A percentile compares a stretch with the other conserved stretches of the same genome.
phyloP scores from a whole-genome alignment of 345 rosid species.

The Kernera saxatilis region DNA sequence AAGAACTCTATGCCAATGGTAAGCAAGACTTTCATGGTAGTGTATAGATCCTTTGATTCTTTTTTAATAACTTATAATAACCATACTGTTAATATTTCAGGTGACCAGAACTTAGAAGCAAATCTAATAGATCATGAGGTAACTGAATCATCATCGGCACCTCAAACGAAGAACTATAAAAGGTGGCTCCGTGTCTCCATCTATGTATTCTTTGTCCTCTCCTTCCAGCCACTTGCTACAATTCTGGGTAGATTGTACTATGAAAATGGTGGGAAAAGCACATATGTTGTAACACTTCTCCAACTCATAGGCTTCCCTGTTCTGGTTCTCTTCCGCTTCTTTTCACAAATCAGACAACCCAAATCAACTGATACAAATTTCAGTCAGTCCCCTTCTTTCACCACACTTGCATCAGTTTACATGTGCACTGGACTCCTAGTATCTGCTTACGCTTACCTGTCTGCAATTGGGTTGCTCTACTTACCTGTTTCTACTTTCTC shows the following conservation, averaged over 20 bases:
- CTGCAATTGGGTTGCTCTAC: constrained; percentile 43
- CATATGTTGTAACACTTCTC: constrained; percentile 41
- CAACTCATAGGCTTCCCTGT: constrained; percentile 48
- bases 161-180: constrained; percentile 9
- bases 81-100: constrained; percentile 14
- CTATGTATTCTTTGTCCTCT: constrained; percentile 33
- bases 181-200: constrained; percentile 38
- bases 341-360: constrained; percentile 16
- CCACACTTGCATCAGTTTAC: constrained; percentile 24
- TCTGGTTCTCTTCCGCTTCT: constrained; percentile 38
- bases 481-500: constrained; percentile 51
- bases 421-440: constrained; percentile 30
- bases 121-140: constrained; percentile 7
- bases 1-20: constrained; percentile 19
- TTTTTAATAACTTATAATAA: neutral
- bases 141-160: neutral
- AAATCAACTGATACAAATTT: neutral
- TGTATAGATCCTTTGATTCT: neutral
- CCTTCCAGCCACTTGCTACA: constrained; percentile 37
- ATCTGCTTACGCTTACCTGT: constrained; percentile 32
- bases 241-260: constrained; percentile 46
- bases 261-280: constrained; percentile 46
- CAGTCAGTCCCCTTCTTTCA: neutral
- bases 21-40: neutral
- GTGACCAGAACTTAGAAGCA: constrained; percentile 20